Conservation (phyloP, 805 yeast species). For the Kregervanrija fluxuum region DNA sequence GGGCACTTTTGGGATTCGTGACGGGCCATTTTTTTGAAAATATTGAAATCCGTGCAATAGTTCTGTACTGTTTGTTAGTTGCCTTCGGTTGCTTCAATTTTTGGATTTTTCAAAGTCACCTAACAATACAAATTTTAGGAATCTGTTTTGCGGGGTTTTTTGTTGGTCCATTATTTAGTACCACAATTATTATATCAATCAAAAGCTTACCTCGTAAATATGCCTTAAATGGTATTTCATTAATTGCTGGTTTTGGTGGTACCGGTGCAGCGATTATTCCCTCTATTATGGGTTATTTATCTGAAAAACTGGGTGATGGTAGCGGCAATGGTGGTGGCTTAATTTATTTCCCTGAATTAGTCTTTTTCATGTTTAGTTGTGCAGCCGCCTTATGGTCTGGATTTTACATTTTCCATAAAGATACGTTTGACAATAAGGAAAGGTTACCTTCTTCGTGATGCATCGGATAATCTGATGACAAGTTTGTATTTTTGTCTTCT, state of each 20-base stretch:
- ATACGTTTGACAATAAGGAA: constrained; percentile 10
- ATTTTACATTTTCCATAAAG: constrained; percentile 17
- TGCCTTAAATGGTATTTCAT: constrained; percentile 64
- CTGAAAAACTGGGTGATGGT: constrained; percentile 24
- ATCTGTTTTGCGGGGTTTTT: constrained; percentile 39
- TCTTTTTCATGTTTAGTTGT: constrained; percentile 15
- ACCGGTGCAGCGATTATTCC: constrained; percentile 78
- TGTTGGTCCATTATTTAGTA: constrained; percentile 57
- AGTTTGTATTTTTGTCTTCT: background rate
- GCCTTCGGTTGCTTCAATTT: constrained; percentile 30
- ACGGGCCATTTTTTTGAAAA: constrained; percentile 38
- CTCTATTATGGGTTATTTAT: constrained; percentile 47
- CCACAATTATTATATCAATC: constrained; percentile 58
- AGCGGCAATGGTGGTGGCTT: constrained; percentile 23
- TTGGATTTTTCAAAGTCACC: constrained; percentile 18
- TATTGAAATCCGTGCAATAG: constrained; percentile 33
- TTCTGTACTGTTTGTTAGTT: constrained; percentile 29
- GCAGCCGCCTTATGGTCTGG: constrained; percentile 22
- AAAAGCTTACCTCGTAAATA: constrained; percentile 52
- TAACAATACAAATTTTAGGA: constrained; percentile 26
- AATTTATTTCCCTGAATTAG: constrained; percentile 24
- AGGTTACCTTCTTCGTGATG: constrained; percentile 10
- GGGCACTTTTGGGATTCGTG: constrained; percentile 39
- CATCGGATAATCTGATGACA: too few species aligned
- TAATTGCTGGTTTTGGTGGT: constrained; percentile 74